phyloP scores from a whole-genome alignment of 2,329 filamentous ascomycete species.

The Cercospora zeae-maydis region DNA sequence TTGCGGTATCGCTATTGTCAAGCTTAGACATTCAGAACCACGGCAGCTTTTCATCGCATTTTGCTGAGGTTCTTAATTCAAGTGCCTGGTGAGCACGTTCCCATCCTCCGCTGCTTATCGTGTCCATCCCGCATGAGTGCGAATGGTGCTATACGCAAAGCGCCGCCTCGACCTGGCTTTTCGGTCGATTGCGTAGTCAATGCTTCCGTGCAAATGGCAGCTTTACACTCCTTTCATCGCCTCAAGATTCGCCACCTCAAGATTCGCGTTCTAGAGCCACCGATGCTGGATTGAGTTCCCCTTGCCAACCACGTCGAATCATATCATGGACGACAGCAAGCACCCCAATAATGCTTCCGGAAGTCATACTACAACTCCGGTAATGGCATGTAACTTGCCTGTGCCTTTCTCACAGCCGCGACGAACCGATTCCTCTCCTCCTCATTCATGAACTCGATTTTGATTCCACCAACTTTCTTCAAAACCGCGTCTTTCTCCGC shows the following conservation, averaged over 20 bases:
- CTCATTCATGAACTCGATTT: constrained; percentile 45
- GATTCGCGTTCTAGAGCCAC: too few species aligned
- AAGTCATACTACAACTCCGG: constrained; percentile 32
- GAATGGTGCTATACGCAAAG: too few species aligned
- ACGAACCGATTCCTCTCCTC: constrained; percentile 43
- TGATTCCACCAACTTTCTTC: constrained; percentile 42
- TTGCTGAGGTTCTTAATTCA: too few species aligned
- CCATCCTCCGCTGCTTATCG: too few species aligned
- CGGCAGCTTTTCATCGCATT: too few species aligned
- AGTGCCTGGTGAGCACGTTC: too few species aligned
- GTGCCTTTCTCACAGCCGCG: constrained; percentile 38
- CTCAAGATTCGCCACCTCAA: not conserved
- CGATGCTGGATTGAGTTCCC: too few species aligned
- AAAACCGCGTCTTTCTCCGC: constrained; percentile 17
- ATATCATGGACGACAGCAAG: not conserved
- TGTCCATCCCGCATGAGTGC: too few species aligned
- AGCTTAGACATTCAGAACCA: not conserved
- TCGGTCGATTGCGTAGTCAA: too few species aligned
- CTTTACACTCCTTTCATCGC: not conserved
- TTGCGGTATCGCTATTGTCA: not conserved
- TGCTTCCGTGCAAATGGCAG: too few species aligned
- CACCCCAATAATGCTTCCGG: constrained; percentile 6
- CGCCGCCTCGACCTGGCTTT: too few species aligned
- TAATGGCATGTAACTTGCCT: constrained; percentile 38
- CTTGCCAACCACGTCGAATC: too few species aligned